Base-by-base conservation (phyloP, 2,329 filamentous ascomycete genomes). In the Ascochyta pisi region DNA sequence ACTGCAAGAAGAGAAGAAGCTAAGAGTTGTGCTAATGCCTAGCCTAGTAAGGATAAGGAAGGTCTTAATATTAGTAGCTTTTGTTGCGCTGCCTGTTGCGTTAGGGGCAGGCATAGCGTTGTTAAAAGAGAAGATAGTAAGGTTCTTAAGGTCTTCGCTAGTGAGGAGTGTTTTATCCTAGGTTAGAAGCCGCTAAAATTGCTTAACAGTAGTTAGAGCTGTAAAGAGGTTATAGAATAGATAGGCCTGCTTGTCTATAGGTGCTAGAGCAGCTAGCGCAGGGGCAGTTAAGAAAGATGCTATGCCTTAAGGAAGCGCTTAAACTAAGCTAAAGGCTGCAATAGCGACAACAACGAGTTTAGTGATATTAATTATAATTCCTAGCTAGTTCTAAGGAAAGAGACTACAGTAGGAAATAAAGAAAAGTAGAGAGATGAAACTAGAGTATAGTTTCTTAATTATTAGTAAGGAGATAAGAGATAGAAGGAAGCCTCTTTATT, bases 71-170 rank as follows among this genome's bases (percentile, higher is more conserved):
- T 76, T 77, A n/a, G 70, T 70, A 44, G 67, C 44, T 38, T 69
- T 68, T n/a, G 61, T 60, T 15, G 60, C 63, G 15, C 68, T 68
- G 40, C 69, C 88, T 73, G 89, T 89, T 61, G 83, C 87, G 47
- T 84, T 77, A 13, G 75, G 33, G 9, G 72, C 57, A 9, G 79
- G 76, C 15, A 59, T 56, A n/a, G 78, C 78, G 57, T 74, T 68
- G 60, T 84, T 73, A 63, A 83, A 81, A 70, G 82, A 82, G 82
- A 91, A 92, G 71, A 87, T 89, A 77, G 89, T 84, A 68, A 66
- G 40, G 12, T 67, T 63, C 42, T 63, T 65, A 24, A 78, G 61
- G 4, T 63, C 67, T 3, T 73, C 67, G 12, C 59, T 66, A 6
- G 66, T 61, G 38, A 76, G 66, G 8, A 78, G 68, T 8, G 62